Conservation (phyloP, 2,329 filamentous ascomycete genomes). For the Ophiostoma novo-ulmi region DNA sequence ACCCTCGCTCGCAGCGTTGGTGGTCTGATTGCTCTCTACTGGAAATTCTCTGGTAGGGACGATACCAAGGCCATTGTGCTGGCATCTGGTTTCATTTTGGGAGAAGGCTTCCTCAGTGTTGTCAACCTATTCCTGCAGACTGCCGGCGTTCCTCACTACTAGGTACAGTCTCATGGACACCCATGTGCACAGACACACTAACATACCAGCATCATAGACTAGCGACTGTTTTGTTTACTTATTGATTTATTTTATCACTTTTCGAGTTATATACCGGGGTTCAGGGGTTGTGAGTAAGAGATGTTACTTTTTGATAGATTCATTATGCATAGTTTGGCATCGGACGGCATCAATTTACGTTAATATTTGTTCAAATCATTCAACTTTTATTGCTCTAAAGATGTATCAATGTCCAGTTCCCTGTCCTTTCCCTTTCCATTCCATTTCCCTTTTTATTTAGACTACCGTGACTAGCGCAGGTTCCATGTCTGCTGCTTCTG, state of each 20-base stretch:
- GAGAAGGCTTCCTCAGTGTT: slow-evolving; percentile 88
- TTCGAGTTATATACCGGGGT: neutral
- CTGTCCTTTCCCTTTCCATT: neutral
- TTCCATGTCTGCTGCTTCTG: slow-evolving; percentile 44
- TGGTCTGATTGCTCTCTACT: slow-evolving; percentile 70
- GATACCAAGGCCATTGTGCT: slow-evolving; percentile 84
- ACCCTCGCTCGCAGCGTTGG: slow-evolving; percentile 83
- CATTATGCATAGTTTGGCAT: neutral
- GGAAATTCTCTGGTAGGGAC: slow-evolving; percentile 52
- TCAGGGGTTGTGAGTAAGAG: neutral
- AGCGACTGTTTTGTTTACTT: slow-evolving; percentile 13
- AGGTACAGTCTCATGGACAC: neutral
- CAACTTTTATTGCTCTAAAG: slow-evolving; percentile 14
- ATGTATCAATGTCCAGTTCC: neutral
- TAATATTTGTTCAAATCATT: neutral
- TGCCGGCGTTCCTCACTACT: slow-evolving; percentile 35
- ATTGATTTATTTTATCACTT: neutral
- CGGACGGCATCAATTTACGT: neutral
- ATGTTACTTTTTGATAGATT: neutral
- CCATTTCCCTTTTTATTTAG: neutral
- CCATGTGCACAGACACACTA: neutral
- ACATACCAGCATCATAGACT: neutral
- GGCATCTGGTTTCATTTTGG: slow-evolving; percentile 83
- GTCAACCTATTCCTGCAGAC: slow-evolving; percentile 80
- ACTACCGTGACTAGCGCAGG: slow-evolving; percentile 24